These are phyloP conservation scores for Emericellopsis atlantica DNA, from an alignment of 2,329 filamentous ascomycete species.

Conservation along the genomic window DNA sequence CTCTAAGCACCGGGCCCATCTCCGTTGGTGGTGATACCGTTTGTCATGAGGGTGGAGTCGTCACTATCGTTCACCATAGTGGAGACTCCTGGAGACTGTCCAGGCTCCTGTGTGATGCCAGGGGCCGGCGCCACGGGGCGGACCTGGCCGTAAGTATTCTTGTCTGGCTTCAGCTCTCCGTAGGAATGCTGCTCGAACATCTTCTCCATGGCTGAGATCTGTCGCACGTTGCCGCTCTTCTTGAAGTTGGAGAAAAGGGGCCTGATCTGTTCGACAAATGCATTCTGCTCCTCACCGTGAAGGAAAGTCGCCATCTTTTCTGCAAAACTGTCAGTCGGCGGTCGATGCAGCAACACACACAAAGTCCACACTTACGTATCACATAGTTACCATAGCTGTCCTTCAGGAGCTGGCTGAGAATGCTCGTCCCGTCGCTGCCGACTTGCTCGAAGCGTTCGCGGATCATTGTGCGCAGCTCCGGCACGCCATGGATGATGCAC, in stretches of 20 bases:
- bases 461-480: conserved; percentile 58
- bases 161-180: conserved; percentile 20
- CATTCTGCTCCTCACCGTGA: conserved; percentile 43
- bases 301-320: conserved; percentile 67
- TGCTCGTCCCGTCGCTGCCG: conserved; percentile 52
- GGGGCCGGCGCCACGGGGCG: conserved; percentile 25
- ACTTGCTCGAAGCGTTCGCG: conserved; percentile 47
- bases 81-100: no score
- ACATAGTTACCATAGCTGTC: conserved; percentile 96
- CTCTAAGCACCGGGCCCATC: no score
- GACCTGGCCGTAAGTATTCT: conserved; percentile 11
- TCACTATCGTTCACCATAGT: no score
- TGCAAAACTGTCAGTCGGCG: conserved; percentile 24
- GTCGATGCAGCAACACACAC: conserved; percentile 1
- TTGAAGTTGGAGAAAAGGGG: conserved; percentile 49
- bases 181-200: conserved; percentile 13
- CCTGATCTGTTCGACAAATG: conserved; percentile 51
- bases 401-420: conserved; percentile 68
- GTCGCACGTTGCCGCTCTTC: conserved; percentile 52
- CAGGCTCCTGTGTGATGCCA: conserved; percentile 38
- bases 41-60: no score
- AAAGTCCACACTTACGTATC: conserved; percentile 57
- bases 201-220: conserved; percentile 28
- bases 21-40: no score
- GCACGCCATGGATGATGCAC: conserved; percentile 62